phyloP scores from a whole-genome alignment of 1,284 basidiomycete genomes.

The Cutaneotrichosporon dermatis region DNA sequence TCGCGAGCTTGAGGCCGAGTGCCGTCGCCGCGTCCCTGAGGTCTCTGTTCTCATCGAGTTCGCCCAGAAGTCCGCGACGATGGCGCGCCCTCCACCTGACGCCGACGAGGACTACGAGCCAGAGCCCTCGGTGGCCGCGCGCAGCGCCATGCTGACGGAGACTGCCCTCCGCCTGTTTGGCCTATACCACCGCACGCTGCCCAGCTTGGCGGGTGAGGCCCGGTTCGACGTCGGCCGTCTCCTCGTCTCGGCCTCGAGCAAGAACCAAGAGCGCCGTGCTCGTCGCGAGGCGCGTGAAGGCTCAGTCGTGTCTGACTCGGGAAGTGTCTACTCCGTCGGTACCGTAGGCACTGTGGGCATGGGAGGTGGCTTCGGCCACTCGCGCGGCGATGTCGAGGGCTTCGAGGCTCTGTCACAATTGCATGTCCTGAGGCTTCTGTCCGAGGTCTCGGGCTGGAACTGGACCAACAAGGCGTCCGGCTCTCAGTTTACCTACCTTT shows the following conservation, averaged over 20 bases:
- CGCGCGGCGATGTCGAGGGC: conserved; percentile 50
- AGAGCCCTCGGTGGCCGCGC: conserved; percentile 31
- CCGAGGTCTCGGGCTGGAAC: conserved; percentile 67
- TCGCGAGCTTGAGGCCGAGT: conserved; percentile 67
- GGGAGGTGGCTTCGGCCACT: conserved; percentile 50
- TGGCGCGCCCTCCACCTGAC: conserved; percentile 30
- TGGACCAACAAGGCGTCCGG: conserved; percentile 66
- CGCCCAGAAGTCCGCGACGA: conserved; percentile 55
- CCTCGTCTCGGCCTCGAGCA: conserved; percentile 55
- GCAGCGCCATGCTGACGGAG: conserved; percentile 65
- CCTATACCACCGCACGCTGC: conserved; percentile 75
- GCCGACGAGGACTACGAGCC: conserved; percentile 46
- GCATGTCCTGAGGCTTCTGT: conserved; percentile 70
- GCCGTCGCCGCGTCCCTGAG: conserved; percentile 72
- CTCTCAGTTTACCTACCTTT: conserved; percentile 54
- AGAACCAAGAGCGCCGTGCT: conserved; percentile 42
- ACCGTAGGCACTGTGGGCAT: conserved; percentile 47
- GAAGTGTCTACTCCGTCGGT: conserved; percentile 43
- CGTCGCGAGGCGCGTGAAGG: conserved; percentile 42
- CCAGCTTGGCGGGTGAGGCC: conserved; percentile 67
- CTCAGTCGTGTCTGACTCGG: conserved; percentile 43
- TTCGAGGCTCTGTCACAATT: conserved; percentile 65
- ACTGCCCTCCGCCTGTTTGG: conserved; percentile 71
- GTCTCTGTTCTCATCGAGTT: conserved; percentile 77
- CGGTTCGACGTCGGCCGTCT: conserved; percentile 82